Base-by-base conservation (phyloP, 352 stramenopile species). In the Phytopythium helicoides region DNA sequence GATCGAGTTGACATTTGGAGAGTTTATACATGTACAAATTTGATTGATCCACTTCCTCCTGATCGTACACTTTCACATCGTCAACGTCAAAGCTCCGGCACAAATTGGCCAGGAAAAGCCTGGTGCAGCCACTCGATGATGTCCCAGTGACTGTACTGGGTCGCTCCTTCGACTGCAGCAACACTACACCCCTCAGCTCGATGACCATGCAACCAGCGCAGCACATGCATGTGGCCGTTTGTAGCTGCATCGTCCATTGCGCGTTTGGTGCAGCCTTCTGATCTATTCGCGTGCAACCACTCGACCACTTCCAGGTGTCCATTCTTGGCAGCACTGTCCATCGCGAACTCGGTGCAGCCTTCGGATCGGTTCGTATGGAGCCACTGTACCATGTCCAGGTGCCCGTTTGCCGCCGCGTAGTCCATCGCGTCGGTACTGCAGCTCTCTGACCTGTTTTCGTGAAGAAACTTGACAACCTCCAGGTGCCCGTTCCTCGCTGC, bases 361-460 rank as follows among this genome's bases (percentile, higher is more conserved):
- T 35, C 25, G 4, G 11, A 22, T 1, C 22, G 42, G 18, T 37
- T 37, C 5, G 11, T 6, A 21, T 51, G 37, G 4, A 66, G 28
- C 47, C 48, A 62, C 23, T 47, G 34, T 7, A 56, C 53, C 23
- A 68, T 26, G 21, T 56, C 31, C 2, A 63, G 47, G 50, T 49
- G 54, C 1, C 54, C 60, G 0, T 21, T 36, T 3, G 16, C 6
- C 39, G 39, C 23, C 18, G 50, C 50, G n/a, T 28, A 28, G 10
- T 46, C 37, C 15, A 45, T 23, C 3, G 16, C 48, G n/a, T 16
- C 23, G 7, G 8, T n/a, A 3, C 19, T 48, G 22, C 48, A 48
- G n/a, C 37, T 36, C 18, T 55, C 48, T 2, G 31, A n/a, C 10
- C 46, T 47, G 12, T 56, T 51, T 19, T 47, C 14, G 28, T 56